These are phyloP conservation scores for Candida insectorum DNA, from an alignment of 805 yeast genomes.

Conservation along the genomic window DNA sequence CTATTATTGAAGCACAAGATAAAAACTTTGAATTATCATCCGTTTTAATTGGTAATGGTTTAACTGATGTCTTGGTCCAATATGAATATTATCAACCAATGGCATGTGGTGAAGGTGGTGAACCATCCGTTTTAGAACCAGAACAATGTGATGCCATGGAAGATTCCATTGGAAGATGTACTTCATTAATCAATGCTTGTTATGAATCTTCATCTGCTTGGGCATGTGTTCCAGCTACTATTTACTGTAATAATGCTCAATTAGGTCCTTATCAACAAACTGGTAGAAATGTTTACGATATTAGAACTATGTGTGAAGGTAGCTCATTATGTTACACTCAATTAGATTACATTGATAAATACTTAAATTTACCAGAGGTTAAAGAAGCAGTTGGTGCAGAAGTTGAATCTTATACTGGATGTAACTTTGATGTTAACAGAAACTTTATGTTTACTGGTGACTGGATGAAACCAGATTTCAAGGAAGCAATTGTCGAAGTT, in stretches of 20 bases:
- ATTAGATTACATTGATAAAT: constrained; percentile 69
- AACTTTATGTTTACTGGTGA: constrained; percentile 86
- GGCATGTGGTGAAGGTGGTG: constrained; percentile 93
- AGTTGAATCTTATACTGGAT: constrained; percentile 70
- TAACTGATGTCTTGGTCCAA: constrained; percentile 81
- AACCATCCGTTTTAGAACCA: constrained; percentile 67
- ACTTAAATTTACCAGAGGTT: constrained; percentile 74
- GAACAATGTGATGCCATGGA: constrained; percentile 67
- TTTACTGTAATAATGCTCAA: constrained; percentile 84
- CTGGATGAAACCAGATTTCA: constrained; percentile 79
- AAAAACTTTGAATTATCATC: constrained; percentile 59
- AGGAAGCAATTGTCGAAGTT: constrained; percentile 52
- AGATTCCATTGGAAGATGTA: constrained; percentile 67
- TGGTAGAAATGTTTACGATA: constrained; percentile 89
- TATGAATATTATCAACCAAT: constrained; percentile 80
- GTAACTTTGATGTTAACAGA: constrained; percentile 75
- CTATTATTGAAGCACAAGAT: constrained; percentile 38
- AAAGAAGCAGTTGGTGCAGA: constrained; percentile 86
- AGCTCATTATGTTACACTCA: constrained; percentile 72
- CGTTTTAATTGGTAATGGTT: constrained; percentile 88
- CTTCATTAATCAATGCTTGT: constrained; percentile 70
- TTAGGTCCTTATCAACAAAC: constrained; percentile 79
- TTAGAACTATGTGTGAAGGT: constrained; percentile 75
- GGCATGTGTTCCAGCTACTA: constrained; percentile 86
- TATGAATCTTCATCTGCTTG: constrained; percentile 71